Percentiles rank a stretch among this genome's conserved stretches.
Evolutionary conservation across 1,139 yeast genomes (phyloP).

Genomic region (Yamadazyma diospyri): DNA sequence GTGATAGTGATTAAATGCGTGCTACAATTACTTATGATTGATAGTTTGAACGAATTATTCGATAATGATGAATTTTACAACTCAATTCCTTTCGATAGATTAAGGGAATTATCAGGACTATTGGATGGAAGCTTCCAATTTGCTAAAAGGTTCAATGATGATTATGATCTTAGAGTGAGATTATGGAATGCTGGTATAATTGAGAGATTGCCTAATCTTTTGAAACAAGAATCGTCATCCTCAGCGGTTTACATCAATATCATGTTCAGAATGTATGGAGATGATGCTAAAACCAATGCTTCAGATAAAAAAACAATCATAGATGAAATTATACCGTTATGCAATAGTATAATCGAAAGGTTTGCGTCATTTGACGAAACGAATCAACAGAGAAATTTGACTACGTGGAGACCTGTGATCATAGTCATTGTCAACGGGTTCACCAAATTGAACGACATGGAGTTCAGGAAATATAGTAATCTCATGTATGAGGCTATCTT

Average conservation of each 20-base stretch:
- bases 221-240: constrained; percentile 88
- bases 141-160: constrained; percentile 83
- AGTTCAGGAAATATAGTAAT: constrained; percentile 63
- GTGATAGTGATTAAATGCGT: constrained; percentile 90
- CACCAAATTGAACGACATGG: constrained; percentile 70
- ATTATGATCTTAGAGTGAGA: constrained; percentile 79
- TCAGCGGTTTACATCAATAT: constrained; percentile 84
- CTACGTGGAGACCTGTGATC: constrained; percentile 90
- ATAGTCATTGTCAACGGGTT: constrained; percentile 83
- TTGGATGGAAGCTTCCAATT: constrained; percentile 72
- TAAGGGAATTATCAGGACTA: constrained; percentile 56
- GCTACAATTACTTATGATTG: constrained; percentile 83
- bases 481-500: constrained; percentile 66
- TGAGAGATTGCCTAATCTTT: constrained; percentile 85
- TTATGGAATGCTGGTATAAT: constrained; percentile 91
- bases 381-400: constrained; percentile 74
- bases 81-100: constrained; percentile 60
- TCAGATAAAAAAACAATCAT: constrained; percentile 42
- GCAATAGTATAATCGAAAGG: constrained; percentile 65
- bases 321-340: constrained; percentile 61
- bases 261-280: constrained; percentile 77
- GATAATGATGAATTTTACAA: constrained; percentile 67
- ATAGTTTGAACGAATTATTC: constrained; percentile 76
- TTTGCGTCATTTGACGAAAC: constrained; percentile 71
- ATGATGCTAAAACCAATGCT: constrained; percentile 46